Base-by-base conservation (phyloP, 768 basidiomycete species). In the Mycena vulgaris region DNA sequence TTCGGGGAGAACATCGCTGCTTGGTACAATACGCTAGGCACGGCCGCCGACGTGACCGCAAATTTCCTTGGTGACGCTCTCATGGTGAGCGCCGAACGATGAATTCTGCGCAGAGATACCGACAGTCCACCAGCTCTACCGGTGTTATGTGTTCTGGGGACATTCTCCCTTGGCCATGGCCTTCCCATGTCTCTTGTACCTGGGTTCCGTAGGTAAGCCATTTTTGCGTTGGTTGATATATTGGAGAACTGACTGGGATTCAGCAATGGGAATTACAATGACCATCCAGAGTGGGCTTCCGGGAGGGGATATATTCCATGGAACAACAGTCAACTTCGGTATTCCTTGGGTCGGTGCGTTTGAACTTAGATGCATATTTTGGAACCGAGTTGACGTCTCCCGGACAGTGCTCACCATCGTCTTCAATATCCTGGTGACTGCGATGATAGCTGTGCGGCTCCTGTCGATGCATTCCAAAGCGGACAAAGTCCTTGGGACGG, bases 41-140 rank as follows among this genome's bases (percentile, higher is more conserved):
- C 75, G 16, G 73, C 76, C 5, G 77, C 79, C 19, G 62, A 76
- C 25, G 58, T 70, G 17, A n/a, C 76, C 1, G 61, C 82, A 1
- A 80, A 83, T 49, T 66, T 83, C 3, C 74, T 83, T 71, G 77
- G 76, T 16, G 80, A 83, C 37, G 83, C 66, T 0, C 61, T 84
- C 25, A 77, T 85, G 84, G 66, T 65, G 31, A n/a, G 21, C n/a
- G n/a, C n/a, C n/a, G n/a, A n/a, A 49, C 11, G 10, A n/a, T 17
- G 40, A n/a, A 2, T 37, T 23, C 25, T 23, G 11, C 16, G 13
- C n/a, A n/a, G n/a, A n/a, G n/a, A 7, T 19, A 9, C 25, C 35
- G 11, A 45, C 14, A 14, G 35, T 42, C 53, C 33, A 17, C n/a
- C 25, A 62, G 67, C 75, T 85, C 37, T 78, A 83, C 60, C 82